Evolutionary conservation across 2,329 filamentous ascomycete species (phyloP), one percentile per base, ranked within the genome.

Genomic region (Tolypocladium paradoxum): DNA sequence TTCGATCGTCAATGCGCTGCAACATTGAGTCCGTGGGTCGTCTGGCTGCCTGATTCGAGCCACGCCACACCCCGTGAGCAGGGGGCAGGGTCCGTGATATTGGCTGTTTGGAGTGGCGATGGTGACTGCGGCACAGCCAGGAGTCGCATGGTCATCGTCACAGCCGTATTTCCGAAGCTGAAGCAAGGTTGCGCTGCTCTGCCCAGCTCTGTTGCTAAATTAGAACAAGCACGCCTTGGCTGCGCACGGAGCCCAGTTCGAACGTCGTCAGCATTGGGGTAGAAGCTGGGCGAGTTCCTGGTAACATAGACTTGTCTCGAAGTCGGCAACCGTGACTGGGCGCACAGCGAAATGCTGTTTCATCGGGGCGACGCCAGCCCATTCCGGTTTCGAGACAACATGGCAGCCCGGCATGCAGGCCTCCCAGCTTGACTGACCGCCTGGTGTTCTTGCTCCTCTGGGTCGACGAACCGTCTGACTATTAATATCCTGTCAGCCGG

Each of bases 1-100:
- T n/a, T n/a, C n/a, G n/a, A n/a, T n/a, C n/a, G n/a, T n/a, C n/a
- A n/a, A n/a, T n/a, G n/a, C n/a, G n/a, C n/a, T n/a, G n/a, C n/a
- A n/a, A n/a, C n/a, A n/a, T n/a, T n/a, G n/a, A n/a, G n/a, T n/a
- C n/a, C n/a, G n/a, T n/a, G 51, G 51, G 51, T 43, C 51, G 33
- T 9, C 29, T 11, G 20, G 51, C 35, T 45, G 51, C 51, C 51
- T 53, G 51, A 53, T 45, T 45, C 49, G 46, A 27, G 36, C 51
- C 51, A 45, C 51, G 51, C 51, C 51, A 53, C 46, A 22, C n/a
- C 9, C 40, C 51, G 7, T 48, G 4, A 49, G 33, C 37, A 24
- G 22, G 34, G 47, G 47, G n/a, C n/a, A n/a, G n/a, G 47, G 47
- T 49, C 34, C 20, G 22, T 22, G 47, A 37, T 27, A 27, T n/a